Percentiles rank a stretch among this genome's conserved stretches.
Conservation (phyloP, 306 rosid species). For the Delonix regia region DNA sequence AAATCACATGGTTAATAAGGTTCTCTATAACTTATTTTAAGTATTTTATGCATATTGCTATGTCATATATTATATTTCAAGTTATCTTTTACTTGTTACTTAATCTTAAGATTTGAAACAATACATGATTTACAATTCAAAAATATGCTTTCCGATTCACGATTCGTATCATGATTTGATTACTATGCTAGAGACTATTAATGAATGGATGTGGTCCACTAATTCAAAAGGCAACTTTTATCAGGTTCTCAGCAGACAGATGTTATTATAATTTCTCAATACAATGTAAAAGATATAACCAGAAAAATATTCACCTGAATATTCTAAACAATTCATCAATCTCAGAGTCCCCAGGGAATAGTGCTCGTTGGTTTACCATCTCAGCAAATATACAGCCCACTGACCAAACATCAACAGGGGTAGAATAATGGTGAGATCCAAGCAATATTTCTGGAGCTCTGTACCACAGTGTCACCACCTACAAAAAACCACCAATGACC, state of each 20-base stretch:
- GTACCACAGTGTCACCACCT: conserved; percentile 96
- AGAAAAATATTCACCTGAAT: conserved; percentile 72
- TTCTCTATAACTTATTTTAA: no score
- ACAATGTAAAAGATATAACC: conserved; percentile 15
- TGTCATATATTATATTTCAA: no score
- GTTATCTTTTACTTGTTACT: no score
- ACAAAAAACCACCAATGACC: neutral
- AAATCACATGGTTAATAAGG: no score
- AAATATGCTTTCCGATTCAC: no score
- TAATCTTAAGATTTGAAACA: no score
- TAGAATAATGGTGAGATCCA: conserved; percentile 97
- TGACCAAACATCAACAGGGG: conserved; percentile 99
- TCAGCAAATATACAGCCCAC: conserved; percentile 99
- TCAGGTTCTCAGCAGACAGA: neutral
- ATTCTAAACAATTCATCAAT: conserved; percentile 95
- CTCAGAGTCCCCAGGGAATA: conserved; percentile 98
- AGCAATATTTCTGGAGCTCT: conserved; percentile 99
- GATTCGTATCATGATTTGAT: no score
- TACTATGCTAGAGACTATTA: neutral
- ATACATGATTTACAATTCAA: no score
- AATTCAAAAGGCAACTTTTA: neutral
- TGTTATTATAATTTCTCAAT: neutral
- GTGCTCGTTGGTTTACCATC: conserved; percentile 89
- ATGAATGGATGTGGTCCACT: neutral
- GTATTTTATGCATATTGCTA: no score